Evolutionary conservation across 495 filamentous ascomycete genomes (phyloP).

Genomic region (Endocarpon pusillum): DNA sequence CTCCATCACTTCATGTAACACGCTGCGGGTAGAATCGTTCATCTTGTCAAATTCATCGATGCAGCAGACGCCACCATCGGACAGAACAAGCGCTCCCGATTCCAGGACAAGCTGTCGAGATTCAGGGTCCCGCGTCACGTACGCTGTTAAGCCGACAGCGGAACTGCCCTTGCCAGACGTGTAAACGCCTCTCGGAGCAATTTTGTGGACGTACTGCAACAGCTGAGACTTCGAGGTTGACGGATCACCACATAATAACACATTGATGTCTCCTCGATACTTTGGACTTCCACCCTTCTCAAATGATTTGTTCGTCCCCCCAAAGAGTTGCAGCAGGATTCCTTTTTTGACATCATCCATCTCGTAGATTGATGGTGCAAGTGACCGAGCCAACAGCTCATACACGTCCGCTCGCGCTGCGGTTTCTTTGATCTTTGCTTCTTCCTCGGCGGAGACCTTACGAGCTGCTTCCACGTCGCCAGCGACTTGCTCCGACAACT

Average conservation of each 20-base stretch:
- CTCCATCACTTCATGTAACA: constrained; percentile 98
- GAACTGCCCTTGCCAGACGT: constrained; percentile 95
- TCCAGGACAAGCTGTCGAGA: constrained; percentile 91
- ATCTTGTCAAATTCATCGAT: constrained; percentile 99
- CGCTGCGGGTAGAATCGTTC: constrained; percentile 87
- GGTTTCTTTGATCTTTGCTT: constrained; percentile 71
- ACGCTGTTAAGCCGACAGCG: constrained; percentile 95
- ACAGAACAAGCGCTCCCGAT: constrained; percentile 86
- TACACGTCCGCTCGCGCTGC: constrained; percentile 77
- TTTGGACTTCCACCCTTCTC: constrained; percentile 89
- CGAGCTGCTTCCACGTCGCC: constrained; percentile 64
- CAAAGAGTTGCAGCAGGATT: constrained; percentile 88
- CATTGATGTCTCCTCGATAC: constrained; percentile 94
- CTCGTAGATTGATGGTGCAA: constrained; percentile 92
- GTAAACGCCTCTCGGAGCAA: constrained; percentile 91
- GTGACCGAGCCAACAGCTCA: constrained; percentile 75
- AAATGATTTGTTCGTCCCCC: constrained; percentile 97
- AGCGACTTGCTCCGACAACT: constrained; percentile 56
- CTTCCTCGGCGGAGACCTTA: constrained; percentile 78
- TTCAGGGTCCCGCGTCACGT: constrained; percentile 88
- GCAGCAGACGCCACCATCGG: constrained; percentile 93
- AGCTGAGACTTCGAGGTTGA: constrained; percentile 94
- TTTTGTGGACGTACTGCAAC: constrained; percentile 88
- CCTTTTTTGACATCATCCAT: constrained; percentile 99
- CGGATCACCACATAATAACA: constrained; percentile 90